Conservation (phyloP, 768 basidiomycete species). For the Filobasidium floriforme region DNA sequence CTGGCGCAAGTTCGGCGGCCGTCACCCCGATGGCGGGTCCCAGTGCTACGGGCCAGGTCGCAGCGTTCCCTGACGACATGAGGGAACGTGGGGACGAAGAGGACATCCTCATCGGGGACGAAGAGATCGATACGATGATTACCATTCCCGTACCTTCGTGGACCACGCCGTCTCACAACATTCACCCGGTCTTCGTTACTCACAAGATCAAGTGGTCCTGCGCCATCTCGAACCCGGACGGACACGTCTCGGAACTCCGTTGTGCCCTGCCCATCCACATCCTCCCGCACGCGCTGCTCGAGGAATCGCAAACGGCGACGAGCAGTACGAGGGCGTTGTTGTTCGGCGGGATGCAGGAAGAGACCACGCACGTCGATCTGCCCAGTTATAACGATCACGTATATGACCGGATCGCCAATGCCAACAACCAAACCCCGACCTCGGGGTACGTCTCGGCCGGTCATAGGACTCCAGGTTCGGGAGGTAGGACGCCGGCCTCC, state of each 20-base stretch:
- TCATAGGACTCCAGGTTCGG: conserved; percentile 15
- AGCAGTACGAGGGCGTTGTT: conserved; percentile 68
- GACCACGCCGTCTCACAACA: conserved; percentile 61
- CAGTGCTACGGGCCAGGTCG: conserved; percentile 17
- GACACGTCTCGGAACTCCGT: conserved; percentile 87
- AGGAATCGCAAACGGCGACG: conserved; percentile 67
- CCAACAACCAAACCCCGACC: conserved; percentile 27
- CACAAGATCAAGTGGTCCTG: conserved; percentile 65
- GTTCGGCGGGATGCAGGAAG: conserved; percentile 48
- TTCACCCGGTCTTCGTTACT: conserved; percentile 66
- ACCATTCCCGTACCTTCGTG: conserved; percentile 57
- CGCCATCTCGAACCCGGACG: conserved; percentile 73
- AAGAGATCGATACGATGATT: conserved; percentile 55
- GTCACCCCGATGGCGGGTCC: conserved; percentile 11
- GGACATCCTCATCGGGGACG: conserved; percentile 42
- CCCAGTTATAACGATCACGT: conserved; percentile 86
- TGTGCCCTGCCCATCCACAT: conserved; percentile 85
- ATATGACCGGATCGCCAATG: conserved; percentile 62
- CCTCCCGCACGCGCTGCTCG: conserved; percentile 63
- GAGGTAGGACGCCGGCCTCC: neutral
- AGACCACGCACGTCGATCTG: conserved; percentile 62
- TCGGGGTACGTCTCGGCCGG: conserved; percentile 20
- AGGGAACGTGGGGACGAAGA: conserved; percentile 29
- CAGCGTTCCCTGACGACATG: conserved; percentile 24
- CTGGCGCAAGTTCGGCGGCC: neutral